Base-by-base conservation (phyloP, 768 basidiomycete genomes). In the Podaxis rugospora region DNA sequence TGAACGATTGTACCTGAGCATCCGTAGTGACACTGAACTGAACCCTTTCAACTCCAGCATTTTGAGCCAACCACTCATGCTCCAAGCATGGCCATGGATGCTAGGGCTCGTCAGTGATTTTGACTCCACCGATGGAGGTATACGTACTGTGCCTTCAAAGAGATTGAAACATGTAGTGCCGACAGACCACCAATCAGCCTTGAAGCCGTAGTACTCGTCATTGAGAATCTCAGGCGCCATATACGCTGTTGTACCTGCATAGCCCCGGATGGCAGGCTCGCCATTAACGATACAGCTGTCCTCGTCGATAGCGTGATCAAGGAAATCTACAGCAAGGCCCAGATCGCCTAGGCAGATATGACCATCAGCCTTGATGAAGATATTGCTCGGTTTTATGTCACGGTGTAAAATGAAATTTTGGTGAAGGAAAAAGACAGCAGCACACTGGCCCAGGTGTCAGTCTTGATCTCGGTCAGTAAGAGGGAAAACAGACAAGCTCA, bases 311-410 rank as follows among this genome's bases (percentile, higher is more conserved):
- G 54, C 40, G 21, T 57, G 28, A 39, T 47, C 42, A 18, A n/a
- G 40, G 46, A 65, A 66, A 46, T 66, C 66, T 18, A 61, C 61
- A 50, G 64, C 64, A 4, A 67, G 63, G 21, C 64, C 64, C 44
- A 68, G 64, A 27, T 65, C 67, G 21, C 62, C 57, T 4, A 68
- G 40, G 47, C 63, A 65, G 28, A 68, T 59, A 32, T 66, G 67
- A 3, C 67, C 67, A 46, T 65, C 63, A 5, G 56, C 47, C 51
- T 63, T 59, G 55, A 68, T 57, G 28, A 66, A 62, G 21, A 65
- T 61, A 57, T 68, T 68, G 35, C 61, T 56, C 13, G 62, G 65
- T 42, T 65, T 65, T 39, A 68, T 49, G 54, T 68, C 67, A 5
- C 67, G 62, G 51, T 68, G 65, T 25, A 66, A 36, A 52, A 68